Evolutionary conservation across 805 yeast genomes (phyloP), one percentile per base, ranked within the genome.

Genomic region (Saccharomycopsis fermentans): DNA sequence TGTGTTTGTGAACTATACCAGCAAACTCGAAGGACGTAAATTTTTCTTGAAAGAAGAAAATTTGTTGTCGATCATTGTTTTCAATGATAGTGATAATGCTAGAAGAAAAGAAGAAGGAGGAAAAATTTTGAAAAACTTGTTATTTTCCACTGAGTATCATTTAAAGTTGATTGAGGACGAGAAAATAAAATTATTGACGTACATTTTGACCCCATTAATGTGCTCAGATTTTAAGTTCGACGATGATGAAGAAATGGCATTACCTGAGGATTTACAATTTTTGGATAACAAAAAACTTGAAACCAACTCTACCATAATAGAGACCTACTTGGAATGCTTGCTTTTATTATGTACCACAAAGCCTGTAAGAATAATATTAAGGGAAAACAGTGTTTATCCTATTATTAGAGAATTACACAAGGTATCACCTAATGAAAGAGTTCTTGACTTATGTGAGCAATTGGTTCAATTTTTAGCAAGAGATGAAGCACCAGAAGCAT

Each of bases 101-200:
- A 81, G 82, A 27, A 83, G 98, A 73, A 80, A 98, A 71, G 91
- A 87, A 68, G 97, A 96, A 67, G 91, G 89, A 40, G 95, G 96
- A 1, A 86, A 96, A 4, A 87, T 97, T 1, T 87, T 94, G 65
- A 92, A 94, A 70, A 92, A 92, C 71, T 81, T 92, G 0, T 73
- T 92, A 55, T 92, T 92, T 67, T 96, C 91, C 67, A 75, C 87
- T 1, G 81, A 82, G 47, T 71, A 80, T 37, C 98, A 92, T 68
- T 71, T 72, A 65, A 70, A 68, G 26, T 73, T 92, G 51, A 69
- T 90, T 47, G 75, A 74, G 4, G 86, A 87, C 65, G 81, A 77
- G 39, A 71, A 76, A 8, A 82, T 89, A 59, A 89, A 91, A 64
- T 65, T 92, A 40, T 76, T 94, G 66, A 96, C 96, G 4, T 88